Base-by-base conservation (phyloP, 257 asterid species). In the Leptodermis oblonga region DNA sequence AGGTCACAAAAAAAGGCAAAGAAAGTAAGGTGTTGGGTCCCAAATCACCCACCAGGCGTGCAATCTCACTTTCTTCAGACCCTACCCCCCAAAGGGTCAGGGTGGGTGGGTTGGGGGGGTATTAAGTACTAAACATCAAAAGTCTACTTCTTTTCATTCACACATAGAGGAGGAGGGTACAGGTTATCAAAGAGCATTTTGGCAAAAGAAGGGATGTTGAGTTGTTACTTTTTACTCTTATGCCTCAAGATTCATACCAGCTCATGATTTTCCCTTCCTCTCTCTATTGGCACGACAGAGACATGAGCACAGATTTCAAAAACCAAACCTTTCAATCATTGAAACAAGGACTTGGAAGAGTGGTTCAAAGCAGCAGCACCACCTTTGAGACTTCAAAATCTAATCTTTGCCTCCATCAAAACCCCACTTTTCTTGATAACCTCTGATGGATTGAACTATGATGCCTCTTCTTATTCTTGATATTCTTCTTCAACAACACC, bases 21-120 rank as follows among this genome's bases (percentile, higher is more conserved):
- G 36, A 78, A 78, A 74, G 75, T 78, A 76, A 77, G 62, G 54
- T n/a, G 58, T 75, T 62, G 81, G 83, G 85, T 58, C 85, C 82
- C 81, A 31, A 65, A 34, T 77, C 62, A 23, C 65, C 75, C 68
- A 75, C 76, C 76, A 71, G 68, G 80, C 70, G 82, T 80, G 82
- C 84, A 66, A 61, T 34, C 58, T 0, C 53, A 46, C 76, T 62
- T 79, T 74, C 66, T 12, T 68, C 54, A 37, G 84, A 84, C 3
- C 82, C 84, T 70, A 71, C 69, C 41, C 69, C 41, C 63, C 41
- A 56, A 58, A 31, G 42, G 64, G n/a, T n/a, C n/a, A n/a, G n/a
- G n/a, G n/a, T n/a, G n/a, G n/a, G n/a, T n/a, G n/a, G n/a, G n/a
- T n/a, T n/a, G 25, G 20, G n/a, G 25, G 58, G 43, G 10, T n/a